phyloP scores from a whole-genome alignment of 768 basidiomycete genomes.

The Trametes villosa region DNA sequence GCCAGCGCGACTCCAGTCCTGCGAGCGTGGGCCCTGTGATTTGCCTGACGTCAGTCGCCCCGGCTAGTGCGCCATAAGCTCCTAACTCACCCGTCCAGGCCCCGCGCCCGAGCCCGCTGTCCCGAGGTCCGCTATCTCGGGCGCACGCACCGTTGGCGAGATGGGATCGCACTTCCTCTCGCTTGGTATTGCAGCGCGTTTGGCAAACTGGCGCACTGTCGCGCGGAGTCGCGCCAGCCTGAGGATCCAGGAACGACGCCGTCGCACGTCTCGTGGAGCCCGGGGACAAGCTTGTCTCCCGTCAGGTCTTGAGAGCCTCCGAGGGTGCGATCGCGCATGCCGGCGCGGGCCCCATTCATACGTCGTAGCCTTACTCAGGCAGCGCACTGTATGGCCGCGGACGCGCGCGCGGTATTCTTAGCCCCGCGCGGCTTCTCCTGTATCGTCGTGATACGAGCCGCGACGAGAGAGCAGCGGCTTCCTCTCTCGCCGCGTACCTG shows the following conservation, averaged over 20 bases:
- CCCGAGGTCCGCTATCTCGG: not conserved
- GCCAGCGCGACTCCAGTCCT: too few species aligned
- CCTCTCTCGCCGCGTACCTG: not conserved
- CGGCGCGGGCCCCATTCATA: not conserved
- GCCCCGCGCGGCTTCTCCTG: not conserved
- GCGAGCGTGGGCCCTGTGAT: not conserved
- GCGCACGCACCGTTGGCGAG: not conserved
- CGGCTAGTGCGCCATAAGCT: not conserved
- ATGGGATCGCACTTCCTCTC: too few species aligned
- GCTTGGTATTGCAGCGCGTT: too few species aligned
- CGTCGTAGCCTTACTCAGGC: not conserved
- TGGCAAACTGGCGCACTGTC: too few species aligned
- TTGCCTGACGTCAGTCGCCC: not conserved
- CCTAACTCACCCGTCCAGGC: not conserved
- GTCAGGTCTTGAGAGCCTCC: not conserved
- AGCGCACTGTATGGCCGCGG: not conserved
- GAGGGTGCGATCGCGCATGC: not conserved
- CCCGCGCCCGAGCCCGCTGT: too few species aligned
- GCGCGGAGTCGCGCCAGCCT: too few species aligned
- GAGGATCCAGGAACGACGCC: not conserved
- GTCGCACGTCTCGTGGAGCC: not conserved
- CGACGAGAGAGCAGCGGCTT: not conserved
- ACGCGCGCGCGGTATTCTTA: not conserved
- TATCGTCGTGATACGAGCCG: not conserved
- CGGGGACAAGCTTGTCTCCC: not conserved